Conservation (phyloP, 768 basidiomycete species). For the Russula emetica region DNA sequence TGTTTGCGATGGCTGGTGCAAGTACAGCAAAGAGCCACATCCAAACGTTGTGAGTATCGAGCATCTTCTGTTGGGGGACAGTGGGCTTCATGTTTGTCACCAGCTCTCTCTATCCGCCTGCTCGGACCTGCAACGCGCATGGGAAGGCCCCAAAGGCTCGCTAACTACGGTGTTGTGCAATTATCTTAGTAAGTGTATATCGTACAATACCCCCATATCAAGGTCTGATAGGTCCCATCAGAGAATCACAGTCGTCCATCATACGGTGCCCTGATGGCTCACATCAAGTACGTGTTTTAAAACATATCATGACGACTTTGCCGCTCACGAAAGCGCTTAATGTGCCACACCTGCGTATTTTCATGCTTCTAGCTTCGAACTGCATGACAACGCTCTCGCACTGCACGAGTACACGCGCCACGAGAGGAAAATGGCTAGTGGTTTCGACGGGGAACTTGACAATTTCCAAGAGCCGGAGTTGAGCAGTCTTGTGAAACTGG, state of each 20-base stretch:
- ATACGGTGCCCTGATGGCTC: conserved; percentile 15
- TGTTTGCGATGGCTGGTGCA: conserved; percentile 29
- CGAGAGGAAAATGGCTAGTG: conserved; percentile 7
- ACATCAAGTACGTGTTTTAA: conserved; percentile 22
- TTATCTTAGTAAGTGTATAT: conserved; percentile 18
- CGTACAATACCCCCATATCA: not conserved
- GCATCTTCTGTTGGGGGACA: not conserved
- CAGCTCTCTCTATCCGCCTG: conserved; percentile 29
- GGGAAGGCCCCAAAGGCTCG: conserved; percentile 29
- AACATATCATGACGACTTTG: not conserved
- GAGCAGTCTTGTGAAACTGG: conserved; percentile 21
- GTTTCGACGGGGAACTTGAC: conserved; percentile 20
- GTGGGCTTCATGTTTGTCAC: not conserved
- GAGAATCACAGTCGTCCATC: conserved; percentile 6
- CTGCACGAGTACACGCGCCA: conserved; percentile 15
- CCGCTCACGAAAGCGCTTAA: not conserved
- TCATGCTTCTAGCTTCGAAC: conserved; percentile 4
- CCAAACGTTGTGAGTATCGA: conserved; percentile 18
- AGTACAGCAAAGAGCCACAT: not conserved
- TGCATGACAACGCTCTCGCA: conserved; percentile 11
- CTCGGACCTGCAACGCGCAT: conserved; percentile 29
- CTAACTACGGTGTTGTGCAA: conserved; percentile 27
- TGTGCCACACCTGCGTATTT: not conserved
- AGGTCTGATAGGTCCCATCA: conserved; percentile 14
- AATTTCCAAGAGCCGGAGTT: conserved; percentile 20